phyloP scores from a whole-genome alignment of 2,329 filamentous ascomycete species.

The Colletotrichum musicola region DNA sequence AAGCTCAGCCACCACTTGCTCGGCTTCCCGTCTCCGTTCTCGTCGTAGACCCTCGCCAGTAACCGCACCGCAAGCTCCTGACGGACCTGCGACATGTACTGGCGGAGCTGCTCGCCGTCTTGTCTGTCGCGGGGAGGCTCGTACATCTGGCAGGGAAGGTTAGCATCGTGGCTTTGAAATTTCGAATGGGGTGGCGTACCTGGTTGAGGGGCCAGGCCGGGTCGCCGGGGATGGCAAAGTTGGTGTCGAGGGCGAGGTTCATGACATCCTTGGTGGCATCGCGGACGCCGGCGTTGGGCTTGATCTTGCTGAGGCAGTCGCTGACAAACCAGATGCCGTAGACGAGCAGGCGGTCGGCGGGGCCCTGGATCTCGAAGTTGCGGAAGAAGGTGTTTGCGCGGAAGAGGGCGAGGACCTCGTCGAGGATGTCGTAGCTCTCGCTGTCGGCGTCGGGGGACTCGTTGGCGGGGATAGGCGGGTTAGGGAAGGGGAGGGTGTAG shows the following conservation, averaged over 20 bases:
- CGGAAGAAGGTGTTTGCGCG: slow-evolving; percentile 99
- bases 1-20: slow-evolving; percentile 98
- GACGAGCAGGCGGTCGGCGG: slow-evolving; percentile 92
- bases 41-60: slow-evolving; percentile 88
- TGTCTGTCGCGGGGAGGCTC: slow-evolving; percentile 88
- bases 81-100: slow-evolving; percentile 92
- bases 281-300: slow-evolving; percentile 74
- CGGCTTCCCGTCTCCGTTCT: slow-evolving; percentile 76
- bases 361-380: slow-evolving; percentile 99
- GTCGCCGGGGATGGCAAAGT: slow-evolving; percentile 96
- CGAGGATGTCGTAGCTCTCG: slow-evolving; percentile 95
- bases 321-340: slow-evolving; percentile 97
- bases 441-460: slow-evolving; percentile 83
- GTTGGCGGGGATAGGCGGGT: slow-evolving; percentile 66
- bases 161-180: neutral
- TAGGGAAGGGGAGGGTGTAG: slow-evolving; percentile 79
- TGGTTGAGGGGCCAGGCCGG: slow-evolving; percentile 95
- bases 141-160: slow-evolving; percentile 73
- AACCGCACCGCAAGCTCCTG: slow-evolving; percentile 90
- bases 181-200: slow-evolving; percentile 54
- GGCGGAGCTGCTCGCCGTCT: slow-evolving; percentile 87
- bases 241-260: slow-evolving; percentile 89
- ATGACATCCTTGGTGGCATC: slow-evolving; percentile 80
- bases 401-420: slow-evolving; percentile 93
- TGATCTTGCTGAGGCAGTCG: slow-evolving; percentile 90